phyloP scores from a whole-genome alignment of 1,284 basidiomycete genomes.

The Marasmius tenuissimus region DNA sequence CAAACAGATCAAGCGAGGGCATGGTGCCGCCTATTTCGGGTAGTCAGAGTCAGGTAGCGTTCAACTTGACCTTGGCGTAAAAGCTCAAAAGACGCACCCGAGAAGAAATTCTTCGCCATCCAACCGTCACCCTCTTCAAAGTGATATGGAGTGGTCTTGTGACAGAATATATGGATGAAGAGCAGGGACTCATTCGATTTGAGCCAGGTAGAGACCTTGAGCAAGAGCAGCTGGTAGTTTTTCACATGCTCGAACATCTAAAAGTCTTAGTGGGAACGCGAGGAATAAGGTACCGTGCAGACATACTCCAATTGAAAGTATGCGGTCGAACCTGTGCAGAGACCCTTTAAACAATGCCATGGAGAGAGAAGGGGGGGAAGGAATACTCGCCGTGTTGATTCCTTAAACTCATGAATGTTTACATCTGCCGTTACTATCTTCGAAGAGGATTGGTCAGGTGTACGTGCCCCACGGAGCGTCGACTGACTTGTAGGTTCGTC shows the following conservation, averaged over 20 bases:
- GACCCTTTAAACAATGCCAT: background rate
- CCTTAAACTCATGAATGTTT: slow-evolving; percentile 62
- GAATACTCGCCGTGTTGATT: slow-evolving; percentile 42
- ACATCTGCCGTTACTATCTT: slow-evolving; percentile 75
- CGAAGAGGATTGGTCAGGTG: background rate
- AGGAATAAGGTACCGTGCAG: background rate
- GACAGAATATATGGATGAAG: slow-evolving; percentile 81
- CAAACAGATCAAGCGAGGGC: slow-evolving; percentile 69
- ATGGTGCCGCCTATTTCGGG: slow-evolving; percentile 53
- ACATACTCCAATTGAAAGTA: slow-evolving; percentile 67
- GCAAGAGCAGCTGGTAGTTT: slow-evolving; percentile 68
- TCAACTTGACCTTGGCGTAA: too few relatives aligned
- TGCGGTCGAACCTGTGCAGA: slow-evolving; percentile 65
- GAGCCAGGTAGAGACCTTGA: slow-evolving; percentile 72
- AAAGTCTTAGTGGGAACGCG: background rate
- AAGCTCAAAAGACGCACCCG: slow-evolving; percentile 40
- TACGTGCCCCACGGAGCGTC: background rate
- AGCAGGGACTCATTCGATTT: slow-evolving; percentile 53
- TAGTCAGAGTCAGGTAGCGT: slow-evolving; percentile 5
- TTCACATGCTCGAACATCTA: slow-evolving; percentile 87
- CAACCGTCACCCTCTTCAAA: slow-evolving; percentile 75
- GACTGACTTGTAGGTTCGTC: slow-evolving; percentile 53
- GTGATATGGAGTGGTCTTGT: slow-evolving; percentile 67
- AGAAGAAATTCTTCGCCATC: slow-evolving; percentile 82
- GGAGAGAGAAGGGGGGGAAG: background rate